These are phyloP conservation scores for Mycosarcoma mackinlayi DNA, from an alignment of 1,284 basidiomycete species.

Conservation along the genomic window DNA sequence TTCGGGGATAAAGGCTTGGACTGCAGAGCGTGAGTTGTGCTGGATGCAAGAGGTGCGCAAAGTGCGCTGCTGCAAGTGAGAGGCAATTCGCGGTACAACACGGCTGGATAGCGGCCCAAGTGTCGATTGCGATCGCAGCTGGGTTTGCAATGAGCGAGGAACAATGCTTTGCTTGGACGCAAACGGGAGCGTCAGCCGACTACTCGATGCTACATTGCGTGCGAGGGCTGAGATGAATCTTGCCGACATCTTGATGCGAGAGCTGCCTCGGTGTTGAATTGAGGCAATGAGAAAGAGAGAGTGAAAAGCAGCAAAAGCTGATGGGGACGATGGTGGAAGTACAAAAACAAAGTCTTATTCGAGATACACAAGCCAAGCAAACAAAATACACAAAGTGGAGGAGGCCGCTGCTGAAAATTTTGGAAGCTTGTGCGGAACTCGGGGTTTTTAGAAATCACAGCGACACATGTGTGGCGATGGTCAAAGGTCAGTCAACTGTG, in stretches of 20 bases:
- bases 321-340: constrained; percentile 1
- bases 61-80: background rate
- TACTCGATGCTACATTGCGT: constrained; percentile 29
- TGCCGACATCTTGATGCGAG: constrained; percentile 13
- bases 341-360: too few species aligned
- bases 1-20: constrained; percentile 17
- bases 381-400: background rate
- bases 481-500: background rate
- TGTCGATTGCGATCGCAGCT: constrained; percentile 10
- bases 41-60: constrained; percentile 3
- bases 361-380: too few species aligned
- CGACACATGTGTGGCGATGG: constrained; percentile 1
- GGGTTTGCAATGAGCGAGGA: background rate
- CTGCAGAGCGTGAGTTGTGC: constrained; percentile 9
- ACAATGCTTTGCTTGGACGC: background rate
- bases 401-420: background rate
- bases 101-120: background rate
- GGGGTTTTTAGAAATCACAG: background rate
- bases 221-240: constrained; percentile 2
- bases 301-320: background rate
- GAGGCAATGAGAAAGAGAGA: too few species aligned
- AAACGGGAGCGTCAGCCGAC: constrained; percentile 3
- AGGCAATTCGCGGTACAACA: background rate
- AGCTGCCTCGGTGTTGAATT: background rate
- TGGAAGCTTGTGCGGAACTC: background rate